Percentiles rank a stretch among this genome's conserved stretches.
phyloP scores from a whole-genome alignment of 768 basidiomycete genomes.

The Pleurotus cornucopiae region DNA sequence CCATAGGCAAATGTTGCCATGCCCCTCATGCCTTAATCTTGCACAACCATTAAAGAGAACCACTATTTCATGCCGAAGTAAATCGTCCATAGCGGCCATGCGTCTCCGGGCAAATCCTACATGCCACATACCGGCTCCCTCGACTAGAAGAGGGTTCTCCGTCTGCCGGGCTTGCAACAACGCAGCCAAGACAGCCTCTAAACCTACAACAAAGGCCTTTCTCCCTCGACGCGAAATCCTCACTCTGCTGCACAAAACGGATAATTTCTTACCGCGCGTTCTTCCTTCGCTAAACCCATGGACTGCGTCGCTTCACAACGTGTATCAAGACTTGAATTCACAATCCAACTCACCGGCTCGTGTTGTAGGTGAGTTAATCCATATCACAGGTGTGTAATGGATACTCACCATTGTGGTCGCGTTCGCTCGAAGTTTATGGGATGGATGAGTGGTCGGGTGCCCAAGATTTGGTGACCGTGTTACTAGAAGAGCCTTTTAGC shows the following conservation, averaged over 20 bases:
- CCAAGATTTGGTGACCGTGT: slow-evolving; percentile 59
- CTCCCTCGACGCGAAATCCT: slow-evolving; percentile 16
- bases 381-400: background rate
- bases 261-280: slow-evolving; percentile 39
- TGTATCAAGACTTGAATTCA: slow-evolving; percentile 28
- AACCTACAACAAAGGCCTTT: background rate
- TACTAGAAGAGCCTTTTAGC: slow-evolving; percentile 67
- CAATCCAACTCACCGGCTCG: slow-evolving; percentile 32
- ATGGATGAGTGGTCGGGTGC: slow-evolving; percentile 50
- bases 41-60: too few relatives aligned
- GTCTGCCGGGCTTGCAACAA: background rate
- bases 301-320: slow-evolving; percentile 36
- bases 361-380: slow-evolving; percentile 41
- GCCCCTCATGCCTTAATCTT: too few relatives aligned
- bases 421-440: slow-evolving; percentile 45
- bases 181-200: background rate
- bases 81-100: too few relatives aligned
- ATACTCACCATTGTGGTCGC: background rate
- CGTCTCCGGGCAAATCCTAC: too few relatives aligned
- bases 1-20: too few relatives aligned
- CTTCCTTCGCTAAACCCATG: slow-evolving; percentile 42
- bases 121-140: too few relatives aligned
- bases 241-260: slow-evolving; percentile 46
- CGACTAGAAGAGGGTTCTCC: too few relatives aligned
- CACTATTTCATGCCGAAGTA: too few relatives aligned